These are phyloP conservation scores for Fomitopsis pinicola DNA, from an alignment of 1,284 basidiomycete species.

Conservation along the genomic window DNA sequence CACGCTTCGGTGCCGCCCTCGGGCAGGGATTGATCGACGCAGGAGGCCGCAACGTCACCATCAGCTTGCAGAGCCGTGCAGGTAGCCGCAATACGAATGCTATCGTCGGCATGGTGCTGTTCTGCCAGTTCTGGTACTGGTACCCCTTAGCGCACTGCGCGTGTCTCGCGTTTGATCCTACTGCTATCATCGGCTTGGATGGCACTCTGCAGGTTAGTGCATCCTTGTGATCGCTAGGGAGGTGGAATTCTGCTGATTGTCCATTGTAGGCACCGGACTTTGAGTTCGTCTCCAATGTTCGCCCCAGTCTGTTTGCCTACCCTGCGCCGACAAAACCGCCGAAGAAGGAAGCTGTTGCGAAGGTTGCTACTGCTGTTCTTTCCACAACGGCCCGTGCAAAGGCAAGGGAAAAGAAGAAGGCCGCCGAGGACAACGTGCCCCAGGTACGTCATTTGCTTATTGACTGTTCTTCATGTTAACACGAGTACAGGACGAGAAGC, in stretches of 20 bases:
- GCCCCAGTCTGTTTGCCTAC: constrained; percentile 88
- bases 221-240: neutral
- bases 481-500: constrained; percentile 46
- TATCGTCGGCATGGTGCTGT: constrained; percentile 93
- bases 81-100: constrained; percentile 89
- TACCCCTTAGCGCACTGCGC: constrained; percentile 95
- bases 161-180: constrained; percentile 89
- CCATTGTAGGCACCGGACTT: constrained; percentile 76
- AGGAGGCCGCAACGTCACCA: constrained; percentile 91
- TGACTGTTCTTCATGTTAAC: constrained; percentile 2
- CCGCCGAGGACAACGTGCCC: constrained; percentile 74
- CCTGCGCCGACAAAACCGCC: constrained; percentile 80
- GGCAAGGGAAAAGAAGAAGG: constrained; percentile 88
- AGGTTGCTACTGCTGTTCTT: constrained; percentile 88
- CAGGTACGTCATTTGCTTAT: constrained; percentile 46
- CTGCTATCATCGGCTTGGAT: constrained; percentile 88
- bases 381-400: constrained; percentile 94
- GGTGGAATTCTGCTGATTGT: constrained; percentile 1
- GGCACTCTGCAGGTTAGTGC: constrained; percentile 70
- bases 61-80: constrained; percentile 86
- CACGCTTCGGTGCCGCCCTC: constrained; percentile 91
- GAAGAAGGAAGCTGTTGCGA: constrained; percentile 86
- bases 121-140: constrained; percentile 99
- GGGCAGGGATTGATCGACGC: constrained; percentile 96
- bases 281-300: constrained; percentile 84